Conservation (phyloP, 1,284 basidiomycete genomes). For the Malassezia psittaci region DNA sequence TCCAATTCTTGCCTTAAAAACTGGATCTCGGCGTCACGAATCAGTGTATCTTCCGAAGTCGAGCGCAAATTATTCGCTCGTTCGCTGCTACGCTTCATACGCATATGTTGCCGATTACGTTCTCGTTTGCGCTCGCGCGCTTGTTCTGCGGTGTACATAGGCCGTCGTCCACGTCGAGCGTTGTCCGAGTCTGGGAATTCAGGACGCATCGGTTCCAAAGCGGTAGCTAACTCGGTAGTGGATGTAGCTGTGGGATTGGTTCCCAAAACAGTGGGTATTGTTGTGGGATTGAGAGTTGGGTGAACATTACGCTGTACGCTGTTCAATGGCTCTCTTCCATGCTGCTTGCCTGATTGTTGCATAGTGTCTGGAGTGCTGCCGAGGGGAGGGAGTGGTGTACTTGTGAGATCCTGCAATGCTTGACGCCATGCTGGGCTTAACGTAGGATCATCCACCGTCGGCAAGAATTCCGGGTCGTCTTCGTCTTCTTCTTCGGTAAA, state of each 20-base stretch:
- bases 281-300: neutral
- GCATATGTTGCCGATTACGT: constrained; percentile 15
- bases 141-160: constrained; percentile 14
- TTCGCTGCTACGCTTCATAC: constrained; percentile 17
- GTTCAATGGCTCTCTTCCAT: neutral
- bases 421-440: constrained; percentile 31
- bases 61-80: constrained; percentile 18
- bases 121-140: constrained; percentile 14
- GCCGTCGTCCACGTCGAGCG: constrained; percentile 3
- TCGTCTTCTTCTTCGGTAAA: constrained; percentile 35
- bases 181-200: neutral
- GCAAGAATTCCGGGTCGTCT: constrained; percentile 31
- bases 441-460: constrained; percentile 25
- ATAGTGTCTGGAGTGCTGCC: neutral
- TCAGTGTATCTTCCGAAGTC: constrained; percentile 15
- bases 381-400: neutral
- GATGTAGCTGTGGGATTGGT: neutral
- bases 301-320: neutral
- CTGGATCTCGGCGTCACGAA: constrained; percentile 30
- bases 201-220: neutral
- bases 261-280: neutral
- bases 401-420: constrained; percentile 24
- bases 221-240: neutral
- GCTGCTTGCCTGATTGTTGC: neutral
- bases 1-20: constrained; percentile 33